Evolutionary conservation across 257 asterid genomes (phyloP).

Genomic region (Misopates orontium): DNA sequence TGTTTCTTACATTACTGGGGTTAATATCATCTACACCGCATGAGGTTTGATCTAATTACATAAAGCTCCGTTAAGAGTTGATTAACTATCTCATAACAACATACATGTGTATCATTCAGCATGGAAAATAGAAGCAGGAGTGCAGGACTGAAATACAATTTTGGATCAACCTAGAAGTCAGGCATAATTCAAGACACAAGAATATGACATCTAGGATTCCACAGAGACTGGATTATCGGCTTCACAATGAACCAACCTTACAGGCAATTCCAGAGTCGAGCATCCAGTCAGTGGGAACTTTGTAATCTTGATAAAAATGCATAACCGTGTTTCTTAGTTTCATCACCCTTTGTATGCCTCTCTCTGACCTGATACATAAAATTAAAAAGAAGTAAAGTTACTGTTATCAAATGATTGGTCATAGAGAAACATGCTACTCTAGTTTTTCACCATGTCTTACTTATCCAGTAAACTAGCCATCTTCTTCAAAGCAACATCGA

Average conservation of each 20-base stretch:
- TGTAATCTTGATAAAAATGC: constrained; percentile 16
- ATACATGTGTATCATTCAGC: no score
- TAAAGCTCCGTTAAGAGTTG: no score
- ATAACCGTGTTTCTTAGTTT: constrained; percentile 13
- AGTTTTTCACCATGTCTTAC: neutral
- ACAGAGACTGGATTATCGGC: neutral
- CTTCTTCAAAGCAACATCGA: constrained; percentile 12
- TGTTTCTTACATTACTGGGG: no score
- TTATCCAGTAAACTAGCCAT: constrained; percentile 18
- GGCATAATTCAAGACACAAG: no score
- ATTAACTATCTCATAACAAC: no score
- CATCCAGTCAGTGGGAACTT: constrained; percentile 15
- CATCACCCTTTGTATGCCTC: constrained; percentile 16
- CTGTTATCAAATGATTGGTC: neutral
- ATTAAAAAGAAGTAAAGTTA: neutral
- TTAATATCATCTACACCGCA: no score
- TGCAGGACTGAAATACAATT: no score
- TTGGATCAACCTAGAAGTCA: no score
- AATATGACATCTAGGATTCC: no score
- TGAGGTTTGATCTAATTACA: no score
- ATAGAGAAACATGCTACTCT: neutral
- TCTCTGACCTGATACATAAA: constrained; percentile 3
- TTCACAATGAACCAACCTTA: neutral
- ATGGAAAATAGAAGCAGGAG: no score
- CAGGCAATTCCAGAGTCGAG: constrained; percentile 12